Evolutionary conservation across 306 rosid species (phyloP).

Genomic region (Senna siamea): DNA sequence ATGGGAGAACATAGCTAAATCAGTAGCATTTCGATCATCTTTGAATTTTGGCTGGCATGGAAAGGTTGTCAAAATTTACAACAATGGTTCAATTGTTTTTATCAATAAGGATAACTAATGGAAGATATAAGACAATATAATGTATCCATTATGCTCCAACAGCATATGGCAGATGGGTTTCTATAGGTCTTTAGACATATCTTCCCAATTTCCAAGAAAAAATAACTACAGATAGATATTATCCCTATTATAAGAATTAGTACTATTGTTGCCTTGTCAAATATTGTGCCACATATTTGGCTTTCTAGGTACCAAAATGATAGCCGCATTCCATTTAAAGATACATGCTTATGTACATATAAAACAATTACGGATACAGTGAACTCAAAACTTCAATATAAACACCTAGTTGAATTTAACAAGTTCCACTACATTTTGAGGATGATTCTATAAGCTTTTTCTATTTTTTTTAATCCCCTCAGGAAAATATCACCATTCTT

Average conservation of each 20-base stretch:
- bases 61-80: slow-evolving; percentile 27
- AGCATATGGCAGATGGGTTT: slow-evolving; percentile 1
- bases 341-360: neutral
- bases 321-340: neutral
- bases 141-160: slow-evolving; percentile 13
- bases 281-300: neutral
- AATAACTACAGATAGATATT: neutral
- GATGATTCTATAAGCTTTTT: neutral
- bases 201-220: slow-evolving; percentile 1
- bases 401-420: neutral
- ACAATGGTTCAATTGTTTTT: slow-evolving; percentile 18
- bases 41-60: slow-evolving; percentile 42
- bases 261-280: slow-evolving; percentile 15
- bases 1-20: slow-evolving; percentile 4
- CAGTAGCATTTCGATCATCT: slow-evolving; percentile 28
- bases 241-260: slow-evolving; percentile 6
- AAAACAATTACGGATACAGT: slow-evolving; percentile 6
- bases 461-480: neutral
- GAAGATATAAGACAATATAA: slow-evolving; percentile 17
- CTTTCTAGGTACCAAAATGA: neutral
- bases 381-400: neutral
- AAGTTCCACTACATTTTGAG: neutral
- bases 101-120: neutral
- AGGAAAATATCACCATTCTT: slow-evolving; percentile 8
- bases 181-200: slow-evolving; percentile 14